Percentiles rank a stretch among this genome's conserved stretches.
Conservation (phyloP, 139 green algal species). For the Coelastrella sp. region DNA sequence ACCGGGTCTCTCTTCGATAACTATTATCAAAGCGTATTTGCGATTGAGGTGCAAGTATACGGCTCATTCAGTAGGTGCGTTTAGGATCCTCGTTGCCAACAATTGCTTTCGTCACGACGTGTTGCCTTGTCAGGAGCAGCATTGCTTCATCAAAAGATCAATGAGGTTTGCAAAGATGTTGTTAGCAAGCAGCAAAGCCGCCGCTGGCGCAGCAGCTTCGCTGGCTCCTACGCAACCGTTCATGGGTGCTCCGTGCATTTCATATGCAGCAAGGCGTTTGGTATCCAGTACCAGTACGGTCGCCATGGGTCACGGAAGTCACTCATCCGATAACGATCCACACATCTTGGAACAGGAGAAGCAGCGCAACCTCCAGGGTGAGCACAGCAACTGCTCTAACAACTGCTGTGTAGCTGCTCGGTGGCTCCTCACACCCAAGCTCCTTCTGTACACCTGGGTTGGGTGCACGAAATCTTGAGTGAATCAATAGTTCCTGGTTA, state of each 20-base stretch:
- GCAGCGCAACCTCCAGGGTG: constrained; percentile 45
- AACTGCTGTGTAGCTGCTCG: too few species aligned
- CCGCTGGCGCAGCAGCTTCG: background rate
- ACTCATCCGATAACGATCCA: constrained; percentile 46
- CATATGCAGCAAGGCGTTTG: background rate
- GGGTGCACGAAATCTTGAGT: too few species aligned
- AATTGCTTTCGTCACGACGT: background rate
- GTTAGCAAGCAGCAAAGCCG: background rate
- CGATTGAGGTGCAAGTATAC: background rate
- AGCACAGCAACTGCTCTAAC: background rate
- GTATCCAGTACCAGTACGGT: background rate
- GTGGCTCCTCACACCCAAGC: too few species aligned
- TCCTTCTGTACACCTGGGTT: too few species aligned
- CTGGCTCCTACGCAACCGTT: background rate
- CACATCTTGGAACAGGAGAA: constrained; percentile 44
- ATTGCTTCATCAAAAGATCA: background rate
- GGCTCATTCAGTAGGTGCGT: background rate
- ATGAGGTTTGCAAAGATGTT: background rate
- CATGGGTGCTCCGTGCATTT: constrained; percentile 1
- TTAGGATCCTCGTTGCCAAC: background rate
- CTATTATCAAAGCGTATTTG: background rate
- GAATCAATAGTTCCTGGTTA: background rate
- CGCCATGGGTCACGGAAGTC: constrained; percentile 40
- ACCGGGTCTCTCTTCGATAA: too few species aligned
- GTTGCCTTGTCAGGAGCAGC: background rate